These are phyloP conservation scores for Thraustochytrium sp. DNA, from an alignment of 352 stramenopile species.

Conservation along the genomic window DNA sequence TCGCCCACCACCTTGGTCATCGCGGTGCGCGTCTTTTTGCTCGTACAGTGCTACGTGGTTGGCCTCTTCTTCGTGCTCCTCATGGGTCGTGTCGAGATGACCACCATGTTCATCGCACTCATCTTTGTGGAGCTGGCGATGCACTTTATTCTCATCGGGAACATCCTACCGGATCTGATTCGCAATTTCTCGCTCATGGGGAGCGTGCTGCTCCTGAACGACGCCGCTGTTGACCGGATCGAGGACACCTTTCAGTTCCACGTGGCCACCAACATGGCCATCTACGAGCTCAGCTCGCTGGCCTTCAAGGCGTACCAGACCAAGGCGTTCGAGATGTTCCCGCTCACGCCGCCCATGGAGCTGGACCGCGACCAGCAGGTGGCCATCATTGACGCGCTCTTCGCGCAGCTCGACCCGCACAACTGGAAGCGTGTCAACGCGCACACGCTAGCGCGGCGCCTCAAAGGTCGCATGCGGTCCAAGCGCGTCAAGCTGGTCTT, in stretches of 20 bases:
- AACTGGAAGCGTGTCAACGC: background rate
- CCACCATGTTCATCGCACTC: background rate
- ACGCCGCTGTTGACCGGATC: background rate
- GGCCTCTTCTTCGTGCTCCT: background rate
- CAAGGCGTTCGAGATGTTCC: background rate
- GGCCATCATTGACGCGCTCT: background rate
- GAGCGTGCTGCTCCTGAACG: background rate
- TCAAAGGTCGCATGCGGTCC: background rate
- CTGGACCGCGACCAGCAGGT: background rate
- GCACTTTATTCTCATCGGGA: background rate
- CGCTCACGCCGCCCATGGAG: background rate
- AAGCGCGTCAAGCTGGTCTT: background rate
- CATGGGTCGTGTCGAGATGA: background rate
- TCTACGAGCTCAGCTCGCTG: background rate
- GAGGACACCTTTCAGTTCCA: constrained; percentile 13
- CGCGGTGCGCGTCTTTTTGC: background rate
- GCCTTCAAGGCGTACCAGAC: background rate
- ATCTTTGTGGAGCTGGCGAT: background rate
- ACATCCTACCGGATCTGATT: background rate
- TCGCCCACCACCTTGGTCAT: background rate
- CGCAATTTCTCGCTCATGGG: background rate
- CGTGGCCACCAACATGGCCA: background rate
- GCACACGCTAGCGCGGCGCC: background rate
- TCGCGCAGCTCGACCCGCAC: background rate
- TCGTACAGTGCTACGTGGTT: constrained; percentile 2